Evolutionary conservation across 345 rosid genomes (phyloP), one percentile per base, ranked within the genome.

Genomic region (Brassica nigra): DNA sequence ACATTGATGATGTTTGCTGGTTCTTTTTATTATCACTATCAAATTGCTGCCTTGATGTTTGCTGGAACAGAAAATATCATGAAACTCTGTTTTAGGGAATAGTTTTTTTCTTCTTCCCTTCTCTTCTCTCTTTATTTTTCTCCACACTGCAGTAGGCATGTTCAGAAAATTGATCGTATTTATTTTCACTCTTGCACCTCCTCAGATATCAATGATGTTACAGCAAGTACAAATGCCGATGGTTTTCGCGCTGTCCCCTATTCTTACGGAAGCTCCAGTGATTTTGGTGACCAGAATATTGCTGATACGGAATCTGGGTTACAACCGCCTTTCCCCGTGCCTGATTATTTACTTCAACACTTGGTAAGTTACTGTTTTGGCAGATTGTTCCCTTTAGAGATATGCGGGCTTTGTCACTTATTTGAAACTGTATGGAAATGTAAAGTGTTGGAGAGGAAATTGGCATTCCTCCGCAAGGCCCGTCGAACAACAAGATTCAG

Each of bases 251-350:
- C 96, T 39, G 94, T 93, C 61, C 86, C 89, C 14, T 90, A 89
- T 77, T 86, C 94, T 18, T 95, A 95, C 78, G 97, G 94, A 84
- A 84, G 84, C 71, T 27, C 87, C 57, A 83, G 78, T 72, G 88
- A 88, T 71, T 68, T 81, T 30, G 28, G 8, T 52, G 82, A 84
- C 55, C 83, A 76, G 74, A 89, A 82, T 79, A 72, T 64, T 70
- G 64, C 80, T 49, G 88, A 87, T 72, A 75, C 52, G 1, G 91
- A 87, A 20, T 83, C 92, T 84, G 83, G 66, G 63, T 95, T 89
- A 77, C 82, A 8, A 12, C 99, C 98, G 70, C 87, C 96, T 9
- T 93, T 95, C 80, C 71, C 87, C 0, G 83, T 93, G 73, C 98
- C 98, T 6, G 96, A 88, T 78, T 78, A 70, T 72, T 84, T 92